phyloP scores from a whole-genome alignment of 2,329 filamentous ascomycete genomes.

The Calonectria naviculata region DNA sequence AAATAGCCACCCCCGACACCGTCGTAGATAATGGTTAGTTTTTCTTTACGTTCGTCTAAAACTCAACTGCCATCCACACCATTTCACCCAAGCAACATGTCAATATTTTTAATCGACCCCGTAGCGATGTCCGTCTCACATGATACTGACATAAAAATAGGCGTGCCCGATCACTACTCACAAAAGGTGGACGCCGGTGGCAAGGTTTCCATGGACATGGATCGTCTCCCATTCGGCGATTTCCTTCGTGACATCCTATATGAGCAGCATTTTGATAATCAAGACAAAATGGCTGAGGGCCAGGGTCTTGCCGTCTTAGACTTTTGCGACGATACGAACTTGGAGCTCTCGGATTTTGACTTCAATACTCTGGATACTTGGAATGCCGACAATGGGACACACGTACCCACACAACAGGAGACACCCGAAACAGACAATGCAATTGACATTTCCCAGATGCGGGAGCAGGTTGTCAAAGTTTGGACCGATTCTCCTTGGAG shows the following conservation, averaged over 20 bases:
- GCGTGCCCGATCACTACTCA: constrained; percentile 18
- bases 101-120: background rate
- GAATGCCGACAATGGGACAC: constrained; percentile 53
- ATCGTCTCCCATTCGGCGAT: constrained; percentile 58
- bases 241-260: constrained; percentile 64
- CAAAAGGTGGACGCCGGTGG: constrained; percentile 29
- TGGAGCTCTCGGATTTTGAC: constrained; percentile 64
- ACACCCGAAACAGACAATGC: constrained; percentile 49
- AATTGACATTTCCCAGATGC: constrained; percentile 57
- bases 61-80: background rate
- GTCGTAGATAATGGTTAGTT: constrained; percentile 29
- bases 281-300: constrained; percentile 48
- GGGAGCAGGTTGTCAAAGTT: constrained; percentile 58
- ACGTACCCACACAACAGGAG: constrained; percentile 34
- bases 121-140: background rate
- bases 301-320: constrained; percentile 59
- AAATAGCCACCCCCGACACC: constrained; percentile 34
- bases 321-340: constrained; percentile 60
- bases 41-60: background rate
- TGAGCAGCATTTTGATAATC: constrained; percentile 52
- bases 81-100: background rate
- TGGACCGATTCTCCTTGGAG: constrained; percentile 64
- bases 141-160: constrained; percentile 12
- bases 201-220: constrained; percentile 40
- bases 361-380: constrained; percentile 63